Percentiles rank a stretch among this genome's conserved stretches.
Conservation (phyloP, 1,284 basidiomycete species). For the Moesziomyces sp. region DNA sequence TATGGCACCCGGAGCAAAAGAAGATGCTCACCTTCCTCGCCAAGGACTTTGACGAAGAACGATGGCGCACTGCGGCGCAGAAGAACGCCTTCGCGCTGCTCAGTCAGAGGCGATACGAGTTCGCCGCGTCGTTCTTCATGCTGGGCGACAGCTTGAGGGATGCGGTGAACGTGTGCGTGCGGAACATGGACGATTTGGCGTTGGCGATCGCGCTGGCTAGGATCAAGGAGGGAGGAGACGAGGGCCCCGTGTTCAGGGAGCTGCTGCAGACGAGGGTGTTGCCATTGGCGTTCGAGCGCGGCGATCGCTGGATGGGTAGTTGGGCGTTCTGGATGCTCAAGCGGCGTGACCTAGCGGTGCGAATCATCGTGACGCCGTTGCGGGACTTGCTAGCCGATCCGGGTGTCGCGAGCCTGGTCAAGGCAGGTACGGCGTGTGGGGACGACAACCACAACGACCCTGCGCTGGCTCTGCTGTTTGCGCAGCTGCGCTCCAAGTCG, state of each 20-base stretch:
- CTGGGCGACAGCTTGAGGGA: slow-evolving; percentile 88
- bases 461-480: slow-evolving; percentile 85
- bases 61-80: slow-evolving; percentile 91
- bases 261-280: slow-evolving; percentile 81
- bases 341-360: slow-evolving; percentile 84
- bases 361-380: slow-evolving; percentile 74
- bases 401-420: slow-evolving; percentile 19
- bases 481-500: slow-evolving; percentile 87
- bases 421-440: slow-evolving; percentile 71
- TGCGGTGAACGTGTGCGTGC: slow-evolving; percentile 89
- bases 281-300: slow-evolving; percentile 83
- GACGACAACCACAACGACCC: slow-evolving; percentile 91
- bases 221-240: slow-evolving; percentile 79
- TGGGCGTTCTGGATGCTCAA: slow-evolving; percentile 95
- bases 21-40: slow-evolving; percentile 91
- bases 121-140: slow-evolving; percentile 97
- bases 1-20: slow-evolving; percentile 89
- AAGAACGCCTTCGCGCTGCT: slow-evolving; percentile 97
- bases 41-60: slow-evolving; percentile 85
- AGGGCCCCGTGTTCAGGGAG: slow-evolving; percentile 79
- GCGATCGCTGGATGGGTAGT: slow-evolving; percentile 93
- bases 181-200: slow-evolving; percentile 87
- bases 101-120: slow-evolving; percentile 69
- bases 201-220: slow-evolving; percentile 87
- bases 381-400: slow-evolving; percentile 33